phyloP scores from a whole-genome alignment of 345 rosid genomes.

The Syzygium oleosum region DNA sequence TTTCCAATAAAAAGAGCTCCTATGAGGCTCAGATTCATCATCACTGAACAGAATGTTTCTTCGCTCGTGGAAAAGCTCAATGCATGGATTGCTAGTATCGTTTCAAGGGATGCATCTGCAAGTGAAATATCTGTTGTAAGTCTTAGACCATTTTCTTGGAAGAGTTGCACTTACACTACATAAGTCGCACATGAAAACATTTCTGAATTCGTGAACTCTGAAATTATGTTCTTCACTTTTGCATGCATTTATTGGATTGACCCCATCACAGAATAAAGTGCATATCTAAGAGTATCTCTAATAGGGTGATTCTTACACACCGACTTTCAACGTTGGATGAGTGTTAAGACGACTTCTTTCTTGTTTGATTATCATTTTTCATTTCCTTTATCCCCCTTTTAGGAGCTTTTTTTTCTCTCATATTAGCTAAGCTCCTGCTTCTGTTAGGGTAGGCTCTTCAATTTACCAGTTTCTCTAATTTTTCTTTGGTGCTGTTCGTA shows the following conservation, averaged over 20 bases:
- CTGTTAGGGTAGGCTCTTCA: background rate
- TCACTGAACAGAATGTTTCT: constrained; percentile 31
- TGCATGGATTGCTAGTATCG: constrained; percentile 51
- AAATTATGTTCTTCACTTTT: background rate
- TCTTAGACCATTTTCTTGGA: background rate
- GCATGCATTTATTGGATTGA: background rate
- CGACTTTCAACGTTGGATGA: background rate
- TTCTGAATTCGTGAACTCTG: background rate
- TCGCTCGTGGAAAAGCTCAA: constrained; percentile 53
- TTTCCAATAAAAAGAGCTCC: constrained; percentile 90
- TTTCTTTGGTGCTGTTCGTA: background rate
- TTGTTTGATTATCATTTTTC: background rate
- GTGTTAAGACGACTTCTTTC: background rate
- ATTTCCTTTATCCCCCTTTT: background rate
- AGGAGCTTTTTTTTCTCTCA: background rate
- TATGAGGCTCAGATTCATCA: constrained; percentile 66
- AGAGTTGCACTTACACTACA: background rate
- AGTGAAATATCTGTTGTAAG: constrained; percentile 67
- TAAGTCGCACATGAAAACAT: background rate
- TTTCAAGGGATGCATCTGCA: constrained; percentile 73
- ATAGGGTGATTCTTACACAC: background rate
- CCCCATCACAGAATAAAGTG: background rate
- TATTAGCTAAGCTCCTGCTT: background rate
- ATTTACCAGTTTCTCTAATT: background rate
- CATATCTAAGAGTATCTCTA: background rate